Evolutionary conservation across 805 yeast species (phyloP).

Genomic region (Hagleromyces aurorensis): DNA sequence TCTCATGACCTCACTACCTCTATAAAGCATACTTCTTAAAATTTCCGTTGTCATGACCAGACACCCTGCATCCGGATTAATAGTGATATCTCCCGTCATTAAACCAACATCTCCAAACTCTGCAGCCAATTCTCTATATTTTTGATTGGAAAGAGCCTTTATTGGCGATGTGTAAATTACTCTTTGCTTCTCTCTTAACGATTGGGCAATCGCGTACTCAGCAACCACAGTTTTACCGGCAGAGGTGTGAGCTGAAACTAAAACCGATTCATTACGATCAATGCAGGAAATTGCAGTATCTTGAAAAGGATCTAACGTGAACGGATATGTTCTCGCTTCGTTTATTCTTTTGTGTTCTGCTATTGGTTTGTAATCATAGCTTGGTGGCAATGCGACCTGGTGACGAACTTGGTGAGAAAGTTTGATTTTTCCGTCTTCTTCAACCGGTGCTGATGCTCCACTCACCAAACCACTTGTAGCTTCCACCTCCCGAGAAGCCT

Average conservation of each 20-base stretch:
- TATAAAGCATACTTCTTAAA: slow-evolving; percentile 89
- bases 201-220: slow-evolving; percentile 93
- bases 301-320: slow-evolving; percentile 93
- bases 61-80: slow-evolving; percentile 97
- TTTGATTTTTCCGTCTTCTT: slow-evolving; percentile 49
- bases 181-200: slow-evolving; percentile 83
- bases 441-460: slow-evolving; percentile 31
- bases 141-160: slow-evolving; percentile 90
- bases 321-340: slow-evolving; percentile 88
- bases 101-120: slow-evolving; percentile 96
- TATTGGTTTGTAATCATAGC: slow-evolving; percentile 80
- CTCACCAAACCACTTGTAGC: slow-evolving; percentile 65
- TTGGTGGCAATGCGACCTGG: slow-evolving; percentile 94
- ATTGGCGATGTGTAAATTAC: slow-evolving; percentile 95
- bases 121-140: slow-evolving; percentile 83
- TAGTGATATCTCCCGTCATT: slow-evolving; percentile 99
- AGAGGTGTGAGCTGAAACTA: slow-evolving; percentile 96
- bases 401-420: slow-evolving; percentile 92
- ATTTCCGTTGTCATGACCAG: slow-evolving; percentile 98
- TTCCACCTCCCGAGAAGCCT: slow-evolving; percentile 82
- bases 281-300: slow-evolving; percentile 94
- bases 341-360: slow-evolving; percentile 70
- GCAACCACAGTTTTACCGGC: slow-evolving; percentile 98
- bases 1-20: slow-evolving; percentile 97
- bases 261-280: slow-evolving; percentile 86